phyloP scores from a whole-genome alignment of 1,284 basidiomycete genomes.

The Athelia psychrophila region DNA sequence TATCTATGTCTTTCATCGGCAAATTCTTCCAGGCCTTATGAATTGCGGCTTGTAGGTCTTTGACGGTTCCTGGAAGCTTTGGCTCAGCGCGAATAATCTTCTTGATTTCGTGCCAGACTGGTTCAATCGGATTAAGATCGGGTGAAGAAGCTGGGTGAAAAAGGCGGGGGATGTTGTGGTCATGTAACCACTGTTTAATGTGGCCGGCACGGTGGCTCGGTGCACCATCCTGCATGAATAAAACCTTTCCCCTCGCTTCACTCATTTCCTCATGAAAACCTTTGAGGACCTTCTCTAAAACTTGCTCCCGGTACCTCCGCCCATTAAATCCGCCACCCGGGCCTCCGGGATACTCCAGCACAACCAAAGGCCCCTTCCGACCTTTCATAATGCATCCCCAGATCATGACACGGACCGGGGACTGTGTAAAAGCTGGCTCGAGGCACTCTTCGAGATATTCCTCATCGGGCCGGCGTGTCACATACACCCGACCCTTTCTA shows the following conservation, averaged over 20 bases:
- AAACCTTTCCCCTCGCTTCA: background rate
- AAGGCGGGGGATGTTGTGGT: slow-evolving; percentile 13
- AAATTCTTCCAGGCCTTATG: slow-evolving; percentile 16
- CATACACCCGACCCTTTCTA: slow-evolving; percentile 5
- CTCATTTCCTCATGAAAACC: slow-evolving; percentile 3
- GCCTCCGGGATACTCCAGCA: slow-evolving; percentile 6
- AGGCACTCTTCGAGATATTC: slow-evolving; percentile 10
- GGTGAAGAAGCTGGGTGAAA: slow-evolving; percentile 16
- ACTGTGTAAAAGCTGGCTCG: slow-evolving; percentile 11
- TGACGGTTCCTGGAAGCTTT: slow-evolving; percentile 6
- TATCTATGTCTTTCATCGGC: slow-evolving; percentile 14
- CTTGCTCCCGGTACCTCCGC: slow-evolving; percentile 7
- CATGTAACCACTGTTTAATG: slow-evolving; percentile 11
- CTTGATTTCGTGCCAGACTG: slow-evolving; percentile 16
- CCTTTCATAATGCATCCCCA: slow-evolving; percentile 13
- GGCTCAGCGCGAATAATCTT: slow-evolving; percentile 2
- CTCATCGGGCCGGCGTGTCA: slow-evolving; percentile 2
- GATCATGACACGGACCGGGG: slow-evolving; percentile 13
- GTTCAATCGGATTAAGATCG: slow-evolving; percentile 16
- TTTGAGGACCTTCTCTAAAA: slow-evolving; percentile 5
- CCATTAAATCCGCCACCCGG: too few relatives aligned
- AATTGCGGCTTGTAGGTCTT: slow-evolving; percentile 12
- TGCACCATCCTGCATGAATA: slow-evolving; percentile 17
- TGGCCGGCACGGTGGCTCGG: slow-evolving; percentile 9
- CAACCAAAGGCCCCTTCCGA: slow-evolving; percentile 14